Percentiles rank a stretch among this genome's conserved stretches.
phyloP scores from a whole-genome alignment of 768 basidiomycete species.

The Auriscalpium orientale region DNA sequence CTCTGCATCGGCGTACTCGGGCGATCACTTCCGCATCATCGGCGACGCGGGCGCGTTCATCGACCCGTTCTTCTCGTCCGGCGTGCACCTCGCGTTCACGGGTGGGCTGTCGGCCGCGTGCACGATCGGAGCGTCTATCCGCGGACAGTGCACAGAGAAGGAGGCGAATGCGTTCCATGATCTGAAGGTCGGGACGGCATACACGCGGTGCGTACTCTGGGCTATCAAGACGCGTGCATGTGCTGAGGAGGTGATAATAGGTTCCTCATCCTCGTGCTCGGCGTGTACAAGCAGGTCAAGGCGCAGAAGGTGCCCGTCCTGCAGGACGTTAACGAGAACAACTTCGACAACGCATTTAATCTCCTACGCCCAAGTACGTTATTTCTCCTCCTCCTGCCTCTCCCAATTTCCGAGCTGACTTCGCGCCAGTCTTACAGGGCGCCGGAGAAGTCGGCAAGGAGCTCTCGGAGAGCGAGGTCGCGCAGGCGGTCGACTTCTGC shows the following conservation, averaged over 20 bases:
- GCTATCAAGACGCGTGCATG: not conserved
- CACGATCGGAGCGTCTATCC: constrained; percentile 39
- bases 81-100: constrained; percentile 44
- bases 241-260: not conserved
- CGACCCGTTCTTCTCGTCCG: constrained; percentile 57
- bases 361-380: constrained; percentile 37
- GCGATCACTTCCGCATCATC: constrained; percentile 25
- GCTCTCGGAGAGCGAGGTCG: constrained; percentile 66
- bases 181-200: constrained; percentile 34
- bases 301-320: constrained; percentile 32
- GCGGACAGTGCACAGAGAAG: constrained; percentile 37
- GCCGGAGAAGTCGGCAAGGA: constrained; percentile 70
- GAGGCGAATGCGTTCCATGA: constrained; percentile 35
- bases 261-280: constrained; percentile 23
- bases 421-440: constrained; percentile 51
- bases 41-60: constrained; percentile 46
- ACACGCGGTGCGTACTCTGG: constrained; percentile 32
- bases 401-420: no score
- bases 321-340: constrained; percentile 33
- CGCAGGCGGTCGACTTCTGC: constrained; percentile 75
- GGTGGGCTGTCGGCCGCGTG: constrained; percentile 40
- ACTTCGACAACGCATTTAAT: constrained; percentile 36
- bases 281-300: constrained; percentile 39
- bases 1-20: constrained; percentile 24
- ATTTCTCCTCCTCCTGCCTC: no score